Evolutionary conservation across 106 monocot genomes (phyloP).

Genomic region (Dendrobium catenatum): DNA sequence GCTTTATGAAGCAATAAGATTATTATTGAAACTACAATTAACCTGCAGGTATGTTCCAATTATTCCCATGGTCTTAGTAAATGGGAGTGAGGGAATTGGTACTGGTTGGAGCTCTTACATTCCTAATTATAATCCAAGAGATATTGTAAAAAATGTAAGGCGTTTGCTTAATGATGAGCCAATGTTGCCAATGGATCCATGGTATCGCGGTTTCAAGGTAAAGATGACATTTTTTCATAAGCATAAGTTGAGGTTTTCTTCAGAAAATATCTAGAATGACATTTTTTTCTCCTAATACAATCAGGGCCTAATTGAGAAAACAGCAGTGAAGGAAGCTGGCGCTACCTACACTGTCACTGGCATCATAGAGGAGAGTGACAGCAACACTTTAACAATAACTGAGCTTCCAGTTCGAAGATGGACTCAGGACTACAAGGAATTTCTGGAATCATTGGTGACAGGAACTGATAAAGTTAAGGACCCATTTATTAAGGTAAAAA

Average conservation of each 20-base stretch:
- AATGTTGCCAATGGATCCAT: constrained; percentile 81
- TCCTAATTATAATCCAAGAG: constrained; percentile 93
- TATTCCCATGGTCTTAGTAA: constrained; percentile 84
- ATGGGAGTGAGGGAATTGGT: constrained; percentile 98
- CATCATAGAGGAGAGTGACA: constrained; percentile 54
- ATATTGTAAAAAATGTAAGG: constrained; percentile 73
- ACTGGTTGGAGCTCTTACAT: constrained; percentile 96
- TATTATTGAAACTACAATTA: background rate
- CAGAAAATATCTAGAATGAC: background rate
- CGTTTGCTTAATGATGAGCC: constrained; percentile 69
- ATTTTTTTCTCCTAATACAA: background rate
- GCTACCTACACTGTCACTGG: constrained; percentile 80
- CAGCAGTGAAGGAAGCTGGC: constrained; percentile 69
- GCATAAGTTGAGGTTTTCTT: background rate
- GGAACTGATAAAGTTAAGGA: constrained; percentile 77
- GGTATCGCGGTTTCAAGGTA: constrained; percentile 94
- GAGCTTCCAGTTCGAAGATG: constrained; percentile 89
- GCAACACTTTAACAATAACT: constrained; percentile 53
- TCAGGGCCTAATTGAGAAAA: constrained; percentile 62
- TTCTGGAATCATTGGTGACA: constrained; percentile 50
- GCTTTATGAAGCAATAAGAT: too few relatives aligned
- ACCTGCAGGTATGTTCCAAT: constrained; percentile 78
- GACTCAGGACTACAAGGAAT: constrained; percentile 90
- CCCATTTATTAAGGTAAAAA: constrained; percentile 75
- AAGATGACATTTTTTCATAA: background rate